Conservation (phyloP, 345 rosid genomes). For the Microthlaspi erraticum region DNA sequence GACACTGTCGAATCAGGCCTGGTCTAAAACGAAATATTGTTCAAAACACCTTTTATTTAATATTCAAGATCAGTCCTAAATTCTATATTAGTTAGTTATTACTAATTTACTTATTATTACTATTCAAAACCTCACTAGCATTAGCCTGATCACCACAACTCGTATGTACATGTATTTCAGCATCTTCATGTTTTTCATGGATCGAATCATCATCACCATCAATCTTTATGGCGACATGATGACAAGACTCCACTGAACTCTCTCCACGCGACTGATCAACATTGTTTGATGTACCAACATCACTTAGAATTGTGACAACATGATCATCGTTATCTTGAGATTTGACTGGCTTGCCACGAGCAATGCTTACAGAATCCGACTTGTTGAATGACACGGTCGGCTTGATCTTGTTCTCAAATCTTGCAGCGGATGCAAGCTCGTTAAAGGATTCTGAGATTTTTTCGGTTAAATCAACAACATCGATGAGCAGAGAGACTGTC, state of each 20-base stretch:
- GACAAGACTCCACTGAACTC: constrained; percentile 21
- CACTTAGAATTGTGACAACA: constrained; percentile 37
- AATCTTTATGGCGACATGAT: constrained; percentile 36
- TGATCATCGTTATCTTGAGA: constrained; percentile 16
- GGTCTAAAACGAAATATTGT: background rate
- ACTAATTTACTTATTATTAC: constrained; percentile 4
- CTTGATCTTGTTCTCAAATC: constrained; percentile 48
- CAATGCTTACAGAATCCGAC: constrained; percentile 12
- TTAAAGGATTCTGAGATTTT: constrained; percentile 54
- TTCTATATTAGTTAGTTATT: constrained; percentile 15
- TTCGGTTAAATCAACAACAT: constrained; percentile 55
- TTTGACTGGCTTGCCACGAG: constrained; percentile 11
- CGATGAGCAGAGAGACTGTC: constrained; percentile 62
- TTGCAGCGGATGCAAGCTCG: constrained; percentile 64
- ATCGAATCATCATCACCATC: constrained; percentile 28
- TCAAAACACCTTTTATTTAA: constrained; percentile 28
- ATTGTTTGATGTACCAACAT: constrained; percentile 29
- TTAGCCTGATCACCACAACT: constrained; percentile 13
- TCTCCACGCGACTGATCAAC: constrained; percentile 23
- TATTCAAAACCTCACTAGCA: constrained; percentile 22
- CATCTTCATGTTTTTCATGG: constrained; percentile 29
- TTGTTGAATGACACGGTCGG: constrained; percentile 40
- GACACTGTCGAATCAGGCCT: background rate
- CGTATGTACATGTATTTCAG: constrained; percentile 31
- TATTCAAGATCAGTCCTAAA: constrained; percentile 16